phyloP scores from a whole-genome alignment of 345 rosid species.

The Salix viminalis region DNA sequence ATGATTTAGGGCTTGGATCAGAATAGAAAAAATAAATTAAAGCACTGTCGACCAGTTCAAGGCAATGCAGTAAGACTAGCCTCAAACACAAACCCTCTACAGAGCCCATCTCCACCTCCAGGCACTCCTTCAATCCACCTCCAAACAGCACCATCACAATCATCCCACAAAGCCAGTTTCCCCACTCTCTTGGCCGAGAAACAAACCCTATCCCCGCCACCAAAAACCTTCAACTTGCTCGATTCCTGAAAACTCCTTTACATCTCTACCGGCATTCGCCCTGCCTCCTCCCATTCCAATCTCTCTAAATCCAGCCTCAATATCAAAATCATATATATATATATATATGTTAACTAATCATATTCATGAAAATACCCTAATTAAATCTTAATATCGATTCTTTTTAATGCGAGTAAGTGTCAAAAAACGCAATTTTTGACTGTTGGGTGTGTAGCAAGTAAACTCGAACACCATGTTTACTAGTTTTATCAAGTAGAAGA shows the following conservation, averaged over 20 bases:
- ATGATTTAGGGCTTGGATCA: no score
- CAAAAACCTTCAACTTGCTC: conserved; percentile 86
- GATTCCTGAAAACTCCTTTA: conserved; percentile 61
- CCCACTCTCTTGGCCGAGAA: conserved; percentile 73
- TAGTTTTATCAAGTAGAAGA: no score
- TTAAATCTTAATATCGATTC: no score
- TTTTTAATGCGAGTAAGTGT: no score
- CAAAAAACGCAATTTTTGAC: no score
- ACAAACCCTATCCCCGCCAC: conserved; percentile 72
- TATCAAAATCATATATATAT: conserved; percentile 62
- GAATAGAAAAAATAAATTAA: no score
- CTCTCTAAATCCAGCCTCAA: conserved; percentile 69
- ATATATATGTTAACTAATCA: no score
- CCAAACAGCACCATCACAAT: conserved; percentile 45
- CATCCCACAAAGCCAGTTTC: conserved; percentile 76
- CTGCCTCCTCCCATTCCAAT: conserved; percentile 87
- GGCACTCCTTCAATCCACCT: conserved; percentile 81
- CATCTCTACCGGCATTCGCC: conserved; percentile 83
- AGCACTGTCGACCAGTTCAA: conserved; percentile 14
- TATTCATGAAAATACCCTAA: no score
- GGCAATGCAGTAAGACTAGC: conserved; percentile 51
- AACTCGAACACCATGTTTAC: no score
- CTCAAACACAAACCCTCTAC: conserved; percentile 71
- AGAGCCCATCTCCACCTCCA: conserved; percentile 60
- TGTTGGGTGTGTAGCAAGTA: no score